Base-by-base conservation (phyloP, 169 alveolate genomes). In the Plasmodium vivax region DNA sequence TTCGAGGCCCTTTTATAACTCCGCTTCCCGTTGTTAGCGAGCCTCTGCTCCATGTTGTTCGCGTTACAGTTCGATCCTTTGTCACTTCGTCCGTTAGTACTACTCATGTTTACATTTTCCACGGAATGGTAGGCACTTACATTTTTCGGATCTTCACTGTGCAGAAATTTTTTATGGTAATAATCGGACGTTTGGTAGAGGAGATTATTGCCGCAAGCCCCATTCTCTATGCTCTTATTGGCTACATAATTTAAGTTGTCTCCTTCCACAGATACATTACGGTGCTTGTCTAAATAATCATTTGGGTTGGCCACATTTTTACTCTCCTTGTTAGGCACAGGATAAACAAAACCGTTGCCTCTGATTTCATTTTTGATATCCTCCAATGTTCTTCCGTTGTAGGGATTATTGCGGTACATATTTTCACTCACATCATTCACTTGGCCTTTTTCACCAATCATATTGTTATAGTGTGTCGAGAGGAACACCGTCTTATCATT, bases 221-320 rank as follows among this genome's bases (percentile, higher is more conserved):
- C 38, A 54, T 77, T 79, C 5, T 41, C 84, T 16, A 84, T 41
- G n/a, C 23, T 71, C 8, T 27, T 84, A 75, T 36, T 54, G 56
- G 58, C 81, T 77, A 87, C 45, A 87, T 75, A 87, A 87, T 87
- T 75, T 14, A 30, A 30, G 81, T 41, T 36, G 9, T 43, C 58
- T 34, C 71, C 58, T 36, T 56, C 38, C 8, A 54, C 9, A 12
- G 82, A 30, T 34, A 45, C 41, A 2, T 47, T 14, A 87, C 16
- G 30, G 43, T 2, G 23, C 16, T 77, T 77, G 4, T 27, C 34
- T 84, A 36, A 30, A 23, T 12, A 68, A 77, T 5, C 43, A 56
- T 87, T 54, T 77, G 71, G n/a, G 34, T 75, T 54, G 62, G 87
- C 34, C 3, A 36, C 2, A 34, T 74, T 79, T 38, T 36, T 79